These are phyloP conservation scores for Hirsutella minnesotensis DNA, from an alignment of 2,329 filamentous ascomycete species.

Conservation along the genomic window DNA sequence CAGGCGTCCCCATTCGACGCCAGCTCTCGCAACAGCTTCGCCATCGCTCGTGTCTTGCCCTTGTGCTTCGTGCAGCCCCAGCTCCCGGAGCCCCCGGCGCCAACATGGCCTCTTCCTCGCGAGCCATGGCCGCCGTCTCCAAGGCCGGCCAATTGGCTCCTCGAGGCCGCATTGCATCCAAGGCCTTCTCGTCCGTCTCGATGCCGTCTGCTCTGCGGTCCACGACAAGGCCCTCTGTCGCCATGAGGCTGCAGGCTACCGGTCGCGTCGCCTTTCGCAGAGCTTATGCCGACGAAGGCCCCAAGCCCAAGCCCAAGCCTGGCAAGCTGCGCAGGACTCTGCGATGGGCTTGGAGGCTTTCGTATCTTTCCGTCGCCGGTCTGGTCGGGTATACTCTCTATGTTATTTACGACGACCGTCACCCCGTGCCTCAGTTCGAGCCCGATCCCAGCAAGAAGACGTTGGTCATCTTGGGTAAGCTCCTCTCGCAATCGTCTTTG, in stretches of 20 bases:
- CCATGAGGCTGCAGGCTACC: constrained; percentile 21
- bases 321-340: constrained; percentile 56
- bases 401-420: constrained; percentile 68
- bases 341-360: constrained; percentile 72
- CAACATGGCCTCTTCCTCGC: constrained; percentile 33
- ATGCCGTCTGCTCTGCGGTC: constrained; percentile 4
- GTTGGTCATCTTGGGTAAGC: constrained; percentile 79
- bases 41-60: neutral
- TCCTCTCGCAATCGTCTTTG: neutral
- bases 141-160: constrained; percentile 17
- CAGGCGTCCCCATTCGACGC: no score
- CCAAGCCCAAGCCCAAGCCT: constrained; percentile 37
- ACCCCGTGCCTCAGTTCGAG: constrained; percentile 67
- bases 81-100: constrained; percentile 9
- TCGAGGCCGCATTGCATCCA: constrained; percentile 17
- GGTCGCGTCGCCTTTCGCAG: constrained; percentile 30
- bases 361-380: constrained; percentile 62
- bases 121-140: constrained; percentile 27
- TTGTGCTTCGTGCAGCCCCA: constrained; percentile 1
- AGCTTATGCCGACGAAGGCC: constrained; percentile 39
- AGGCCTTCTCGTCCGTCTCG: constrained; percentile 20
- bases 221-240: constrained; percentile 16
- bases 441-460: constrained; percentile 92
- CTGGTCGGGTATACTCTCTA: constrained; percentile 64
- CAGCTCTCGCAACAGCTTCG: neutral